phyloP scores from a whole-genome alignment of 192 early-diverging fungal species.

The Spizellomyces punctatus region DNA sequence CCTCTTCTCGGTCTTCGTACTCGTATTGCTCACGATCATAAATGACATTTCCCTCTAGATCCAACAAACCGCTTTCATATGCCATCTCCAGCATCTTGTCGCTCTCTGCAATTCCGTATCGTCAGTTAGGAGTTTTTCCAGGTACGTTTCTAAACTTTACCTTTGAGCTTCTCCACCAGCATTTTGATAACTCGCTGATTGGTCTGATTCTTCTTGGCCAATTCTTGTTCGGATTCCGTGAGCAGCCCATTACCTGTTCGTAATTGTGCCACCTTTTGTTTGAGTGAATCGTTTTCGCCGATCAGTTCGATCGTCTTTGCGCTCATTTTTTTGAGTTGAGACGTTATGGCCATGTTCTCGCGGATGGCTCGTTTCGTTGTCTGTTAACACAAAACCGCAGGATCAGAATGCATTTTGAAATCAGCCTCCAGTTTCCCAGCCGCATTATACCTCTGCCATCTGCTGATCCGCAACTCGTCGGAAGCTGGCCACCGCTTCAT shows the following conservation, averaged over 20 bases:
- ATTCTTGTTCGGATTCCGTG: slow-evolving; percentile 51
- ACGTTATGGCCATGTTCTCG: slow-evolving; percentile 63
- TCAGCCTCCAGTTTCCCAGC: too few relatives aligned
- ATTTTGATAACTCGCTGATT: slow-evolving; percentile 59
- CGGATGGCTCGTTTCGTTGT: slow-evolving; percentile 66
- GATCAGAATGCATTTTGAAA: too few relatives aligned
- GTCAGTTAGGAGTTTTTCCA: neutral
- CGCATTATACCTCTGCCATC: slow-evolving; percentile 53
- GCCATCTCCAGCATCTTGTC: slow-evolving; percentile 60
- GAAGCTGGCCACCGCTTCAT: slow-evolving; percentile 61
- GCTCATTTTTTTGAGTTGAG: slow-evolving; percentile 63
- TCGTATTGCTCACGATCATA: slow-evolving; percentile 6
- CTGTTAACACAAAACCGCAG: slow-evolving; percentile 8
- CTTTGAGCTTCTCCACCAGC: slow-evolving; percentile 60
- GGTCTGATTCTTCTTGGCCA: slow-evolving; percentile 60
- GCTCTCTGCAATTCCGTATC: slow-evolving; percentile 38
- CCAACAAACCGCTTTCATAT: slow-evolving; percentile 37
- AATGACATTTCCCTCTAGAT: slow-evolving; percentile 12
- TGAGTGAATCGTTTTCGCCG: slow-evolving; percentile 56
- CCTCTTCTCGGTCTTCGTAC: neutral
- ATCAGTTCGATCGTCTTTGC: slow-evolving; percentile 54
- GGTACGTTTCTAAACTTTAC: slow-evolving; percentile 13
- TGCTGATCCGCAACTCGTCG: slow-evolving; percentile 63
- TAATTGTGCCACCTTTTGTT: slow-evolving; percentile 43
- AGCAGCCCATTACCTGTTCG: slow-evolving; percentile 48